Base-by-base conservation (phyloP, 176 grass and related monocot species). In the Stipa capillata region DNA sequence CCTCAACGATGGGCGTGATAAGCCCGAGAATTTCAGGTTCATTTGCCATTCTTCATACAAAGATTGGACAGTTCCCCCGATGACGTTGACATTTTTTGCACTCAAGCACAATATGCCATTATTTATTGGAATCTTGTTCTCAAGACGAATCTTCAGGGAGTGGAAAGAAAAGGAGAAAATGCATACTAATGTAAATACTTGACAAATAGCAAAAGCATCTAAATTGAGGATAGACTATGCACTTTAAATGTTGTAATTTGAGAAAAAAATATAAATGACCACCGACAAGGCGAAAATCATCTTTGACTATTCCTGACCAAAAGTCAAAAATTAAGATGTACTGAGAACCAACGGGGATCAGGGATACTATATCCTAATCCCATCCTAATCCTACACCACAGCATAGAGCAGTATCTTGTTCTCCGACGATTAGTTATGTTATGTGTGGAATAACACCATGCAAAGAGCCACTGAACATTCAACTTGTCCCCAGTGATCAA, bases 31-130 rank as follows among this genome's bases (percentile, higher is more conserved):
- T 78, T 94, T 98, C 64, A 85, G 85, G 83, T 87, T 98, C 85
- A 98, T 94, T 40, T 90, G 85, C 92, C 92, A 98, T 63, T 92
- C 92, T 74, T 98, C 89, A 69, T 84, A 84, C 65, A 97, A 77
- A 55, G 87, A 90, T 83, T 94, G 91, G 31, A 94, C 91, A 29
- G 87, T 61, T 20, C 94, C 94, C 37, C 91, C 89, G 7, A 97
- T 64, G 33, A 97, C 53, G 52, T 14, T 82, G 31, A 94, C 64
- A 82, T 72, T 88, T 86, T 94, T 92, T 8, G 85, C 54, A 48
- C 81, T 74, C 66, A 94, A 81, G 82, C 91, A 94, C 74, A 97
- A 72, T 84, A 97, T 90, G 23, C 84, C 89, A 86, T 73, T 81
- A 53, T 94, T 84, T 80, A 92, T 85, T 56, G 91, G 79, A 76